Base-by-base conservation (phyloP, 495 filamentous ascomycete species). In the Aspergillus sclerotiicarbonarius region DNA sequence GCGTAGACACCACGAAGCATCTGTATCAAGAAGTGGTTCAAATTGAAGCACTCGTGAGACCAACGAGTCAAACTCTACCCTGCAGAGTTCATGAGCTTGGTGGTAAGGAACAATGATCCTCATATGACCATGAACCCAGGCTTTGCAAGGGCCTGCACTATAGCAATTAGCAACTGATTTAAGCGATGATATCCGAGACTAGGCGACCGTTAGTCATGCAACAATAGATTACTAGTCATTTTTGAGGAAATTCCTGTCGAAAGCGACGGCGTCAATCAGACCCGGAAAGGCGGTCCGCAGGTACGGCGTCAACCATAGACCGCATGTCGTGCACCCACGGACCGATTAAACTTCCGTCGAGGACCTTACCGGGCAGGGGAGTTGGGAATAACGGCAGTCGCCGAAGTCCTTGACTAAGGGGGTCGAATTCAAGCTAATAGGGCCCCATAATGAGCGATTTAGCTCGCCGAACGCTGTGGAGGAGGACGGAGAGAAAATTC, bases 201-300 rank as follows among this genome's bases (percentile, higher is more conserved):
- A 12, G 37, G 37, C 44, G 8, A 47, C 13, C n/a, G 8, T 49
- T 49, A 49, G 46, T 49, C 46, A 49, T n/a, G 31, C 25, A 15
- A 15, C 15, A 37, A 37, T 15, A 10, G 8, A 37, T 15, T 37
- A 37, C 15, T 41, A n/a, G 37, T 41, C 25, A 2, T 25, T 25
- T 25, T 25, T 2, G 25, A 25, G 25, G 25, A 2, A 25, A 25
- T 25, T 25, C 25, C 25, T 25, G 25, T 25, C 25, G 25, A 25
- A 25, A 5, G 2, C 25, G 25, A 25, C n/a, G n/a, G n/a, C n/a
- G 35, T 12, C 35, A 37, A 37, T 12, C 15, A 3, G 35, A 41
- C 18, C 47, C 47, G 21, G 47, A 31, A 25, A 50, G 47, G 47
- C 47, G 47, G 47, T 50, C 47, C 47, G 47, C 47, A 31, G 29